Evolutionary conservation across 2,329 filamentous ascomycete genomes (phyloP).

Genomic region (Diaporthe velutina): DNA sequence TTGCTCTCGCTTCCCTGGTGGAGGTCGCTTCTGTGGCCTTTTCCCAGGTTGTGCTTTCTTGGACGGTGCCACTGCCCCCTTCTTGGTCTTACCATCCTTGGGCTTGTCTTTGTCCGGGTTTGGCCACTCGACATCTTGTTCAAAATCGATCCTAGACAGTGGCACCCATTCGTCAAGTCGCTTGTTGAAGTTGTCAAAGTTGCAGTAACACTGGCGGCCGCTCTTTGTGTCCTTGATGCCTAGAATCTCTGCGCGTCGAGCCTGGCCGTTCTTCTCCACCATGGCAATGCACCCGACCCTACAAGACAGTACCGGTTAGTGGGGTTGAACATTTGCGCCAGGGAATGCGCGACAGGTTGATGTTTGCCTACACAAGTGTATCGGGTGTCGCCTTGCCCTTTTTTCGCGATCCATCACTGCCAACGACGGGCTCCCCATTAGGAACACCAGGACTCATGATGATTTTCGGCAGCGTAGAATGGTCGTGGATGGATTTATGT

Average conservation of each 20-base stretch:
- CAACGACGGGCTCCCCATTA: constrained; percentile 66
- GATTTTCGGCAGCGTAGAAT: constrained; percentile 44
- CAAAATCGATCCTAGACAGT: constrained; percentile 84
- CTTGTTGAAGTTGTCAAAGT: constrained; percentile 99
- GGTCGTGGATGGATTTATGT: constrained; percentile 39
- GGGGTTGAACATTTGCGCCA: neutral
- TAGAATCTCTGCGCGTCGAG: constrained; percentile 95
- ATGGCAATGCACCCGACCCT: constrained; percentile 71
- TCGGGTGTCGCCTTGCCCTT: constrained; percentile 88
- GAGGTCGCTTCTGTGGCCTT: constrained; percentile 66
- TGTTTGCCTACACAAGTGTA: constrained; percentile 76
- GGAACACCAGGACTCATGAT: constrained; percentile 68
- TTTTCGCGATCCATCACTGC: constrained; percentile 70
- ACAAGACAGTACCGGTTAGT: constrained; percentile 8
- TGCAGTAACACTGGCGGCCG: constrained; percentile 91
- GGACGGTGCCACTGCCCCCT: constrained; percentile 66
- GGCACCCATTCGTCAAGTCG: constrained; percentile 87
- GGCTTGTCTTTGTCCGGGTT: constrained; percentile 86
- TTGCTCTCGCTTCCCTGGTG: constrained; percentile 66
- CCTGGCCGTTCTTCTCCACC: constrained; percentile 80
- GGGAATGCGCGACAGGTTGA: neutral
- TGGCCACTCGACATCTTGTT: constrained; percentile 95
- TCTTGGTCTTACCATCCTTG: constrained; percentile 83
- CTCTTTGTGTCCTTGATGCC: constrained; percentile 93
- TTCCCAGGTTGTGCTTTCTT: constrained; percentile 70